Base-by-base conservation (phyloP, 352 stramenopile species). In the Phytophthora hybrid region DNA sequence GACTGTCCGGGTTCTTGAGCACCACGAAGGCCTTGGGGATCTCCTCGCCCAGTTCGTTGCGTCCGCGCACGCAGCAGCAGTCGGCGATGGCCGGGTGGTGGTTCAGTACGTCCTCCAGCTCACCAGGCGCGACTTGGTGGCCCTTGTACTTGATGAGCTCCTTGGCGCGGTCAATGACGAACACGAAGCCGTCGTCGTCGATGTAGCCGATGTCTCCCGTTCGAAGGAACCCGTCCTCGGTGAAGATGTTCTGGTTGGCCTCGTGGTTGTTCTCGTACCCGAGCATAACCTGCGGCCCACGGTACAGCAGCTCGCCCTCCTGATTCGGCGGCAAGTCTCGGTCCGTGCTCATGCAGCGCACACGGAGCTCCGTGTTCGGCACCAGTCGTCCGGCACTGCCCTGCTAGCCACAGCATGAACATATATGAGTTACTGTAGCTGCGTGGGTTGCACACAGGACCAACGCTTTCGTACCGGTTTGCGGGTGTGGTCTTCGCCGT, bases 101-200 rank as follows among this genome's bases (percentile, higher is more conserved):
- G 23, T 98, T 87, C 5, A 98, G 57, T 5, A 98, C 76, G 34
- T 94, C 93, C 76, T 99, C 94, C 39, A 98, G 79, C 73, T 98
- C 96, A 0, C 92, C 93, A 19, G 93, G 94, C 8, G 94, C 90
- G 11, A 99, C 82, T 76, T 96, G 94, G 65, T 95, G 94, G 14
- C 93, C 94, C 67, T 97, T 97, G 65, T 97, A 94, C 81, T 98
- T 98, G 80, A 99, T 98, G 16, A 99, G 79, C 71, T 98, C 94
- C 80, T 99, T 99, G 34, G 93, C 78, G 26, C 96, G 80, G 71
- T 98, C 95, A 1, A 92, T 91, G 46, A 98, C 95, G 65, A 92
- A 98, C 18, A 98, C 88, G 65, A 85, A 98, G 1, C 92, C 94
- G 58, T 98, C 91, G 29, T 97, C 84, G 74, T 98, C 93, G 63